Evolutionary conservation across 2,329 filamentous ascomycete species (phyloP), one percentile per base, ranked within the genome.

Genomic region (Chrysosporium queenslandicum): DNA sequence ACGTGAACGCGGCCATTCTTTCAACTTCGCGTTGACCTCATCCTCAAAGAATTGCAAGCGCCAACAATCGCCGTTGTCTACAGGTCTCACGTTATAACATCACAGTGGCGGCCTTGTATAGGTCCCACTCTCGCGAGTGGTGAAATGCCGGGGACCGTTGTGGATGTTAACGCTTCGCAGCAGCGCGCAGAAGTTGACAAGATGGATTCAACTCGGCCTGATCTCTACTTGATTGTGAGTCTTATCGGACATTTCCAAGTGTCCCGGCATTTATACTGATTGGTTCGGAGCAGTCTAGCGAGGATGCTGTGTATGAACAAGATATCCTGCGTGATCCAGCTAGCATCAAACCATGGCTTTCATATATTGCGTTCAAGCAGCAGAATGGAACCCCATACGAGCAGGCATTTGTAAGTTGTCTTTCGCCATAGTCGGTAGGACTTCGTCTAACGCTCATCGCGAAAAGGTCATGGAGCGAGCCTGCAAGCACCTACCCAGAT

Each of bases 291-390:
- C 68, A 91, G 81, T 78, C 82, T 61, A 86, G 89, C 66, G 88
- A 94, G 72, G 92, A 98, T 72, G 84, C 87, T 52, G 80, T 94
- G 56, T 98, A 97, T 76, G 94, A 98, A 73, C 90, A 96, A 71
- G 92, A 98, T 68, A 82, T 97, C 56, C 75, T 92, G 58, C 86
- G 90, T 61, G 87, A 94, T 63, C 81, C 83, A 7, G 85, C 84
- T 63, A 92, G 83, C 67, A 82, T 91, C 60, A 94, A 91, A 71
- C 90, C 92, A 63, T 98, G 92, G 92, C 79, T 98, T 54, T 83
- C 88, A 60, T 98, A 97, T 70, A 86, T 91, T 66, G 83, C 88
- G 59, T 90, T 87, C 77, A 98, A 98, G 72, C 74, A 82, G 60
- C 86, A 88, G 61, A 86, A 94, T 77, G 91, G 90, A 60, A 87